A percentile compares a stretch with the other conserved stretches of the same genome.
These are phyloP conservation scores for Microbotryum intermedium DNA, from an alignment of 1,284 basidiomycete genomes.

Conservation along the genomic window DNA sequence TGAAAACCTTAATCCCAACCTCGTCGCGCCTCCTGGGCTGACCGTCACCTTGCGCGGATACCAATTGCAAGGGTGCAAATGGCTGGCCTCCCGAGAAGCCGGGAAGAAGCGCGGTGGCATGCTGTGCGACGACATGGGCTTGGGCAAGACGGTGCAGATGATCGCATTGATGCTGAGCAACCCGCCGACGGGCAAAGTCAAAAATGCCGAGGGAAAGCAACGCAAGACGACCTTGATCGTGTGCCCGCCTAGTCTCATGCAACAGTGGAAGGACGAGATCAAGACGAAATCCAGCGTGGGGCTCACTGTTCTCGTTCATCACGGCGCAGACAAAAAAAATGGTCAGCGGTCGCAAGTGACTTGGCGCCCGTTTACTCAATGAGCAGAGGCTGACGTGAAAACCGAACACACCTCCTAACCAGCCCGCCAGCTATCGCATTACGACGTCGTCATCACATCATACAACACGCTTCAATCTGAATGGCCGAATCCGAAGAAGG, in stretches of 20 bases:
- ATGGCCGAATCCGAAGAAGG: constrained; percentile 21
- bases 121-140: constrained; percentile 35
- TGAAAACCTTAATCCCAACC: not conserved
- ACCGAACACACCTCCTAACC: not conserved
- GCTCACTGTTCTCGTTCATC: constrained; percentile 68
- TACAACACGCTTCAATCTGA: constrained; percentile 47
- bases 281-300: constrained; percentile 61
- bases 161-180: constrained; percentile 30
- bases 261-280: constrained; percentile 85
- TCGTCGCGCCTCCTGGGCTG: constrained; percentile 2
- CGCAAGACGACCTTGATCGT: constrained; percentile 32
- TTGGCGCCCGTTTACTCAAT: too few relatives aligned
- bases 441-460: constrained; percentile 61
- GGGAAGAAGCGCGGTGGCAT: constrained; percentile 32
- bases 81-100: constrained; percentile 28
- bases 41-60: constrained; percentile 29
- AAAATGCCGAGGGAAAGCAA: not conserved
- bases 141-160: constrained; percentile 32
- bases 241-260: constrained; percentile 57
- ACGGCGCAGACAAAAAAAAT: constrained; percentile 61
- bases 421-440: constrained; percentile 50
- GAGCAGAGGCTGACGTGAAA: not conserved
- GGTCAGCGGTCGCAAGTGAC: constrained; percentile 43
- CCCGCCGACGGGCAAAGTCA: constrained; percentile 7
- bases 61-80: constrained; percentile 31